These are phyloP conservation scores for Ustilago trichophora DNA, from an alignment of 1,284 basidiomycete genomes.

Conservation along the genomic window DNA sequence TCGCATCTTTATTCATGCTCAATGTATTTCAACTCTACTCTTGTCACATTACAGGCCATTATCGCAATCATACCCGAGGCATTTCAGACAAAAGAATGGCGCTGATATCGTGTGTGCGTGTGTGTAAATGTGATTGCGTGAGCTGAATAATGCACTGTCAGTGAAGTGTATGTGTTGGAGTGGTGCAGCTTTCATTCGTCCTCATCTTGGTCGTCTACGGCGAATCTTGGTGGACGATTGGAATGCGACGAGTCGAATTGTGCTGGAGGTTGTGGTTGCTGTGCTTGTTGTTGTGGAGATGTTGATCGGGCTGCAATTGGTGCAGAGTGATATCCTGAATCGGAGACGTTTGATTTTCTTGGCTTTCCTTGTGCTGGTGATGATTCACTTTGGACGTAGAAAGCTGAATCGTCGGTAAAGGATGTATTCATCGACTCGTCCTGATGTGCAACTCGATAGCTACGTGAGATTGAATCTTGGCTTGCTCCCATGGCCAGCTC, in stretches of 20 bases:
- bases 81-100: too few relatives aligned
- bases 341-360: constrained; percentile 30
- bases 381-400: background rate
- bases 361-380: background rate
- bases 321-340: constrained; percentile 32
- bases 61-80: constrained; percentile 19
- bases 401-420: background rate
- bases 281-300: constrained; percentile 4
- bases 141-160: background rate
- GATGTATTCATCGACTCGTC: constrained; percentile 21
- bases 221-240: constrained; percentile 31
- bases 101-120: too few relatives aligned
- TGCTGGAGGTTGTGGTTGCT: background rate
- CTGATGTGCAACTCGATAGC: background rate
- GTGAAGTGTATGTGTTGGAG: too few relatives aligned
- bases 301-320: background rate
- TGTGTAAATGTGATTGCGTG: background rate
- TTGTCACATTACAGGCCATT: background rate
- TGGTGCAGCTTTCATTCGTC: background rate
- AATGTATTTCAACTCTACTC: background rate
- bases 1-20: background rate
- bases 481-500: too few relatives aligned
- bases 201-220: constrained; percentile 29
- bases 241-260: constrained; percentile 5
- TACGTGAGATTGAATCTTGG: background rate